Conservation (phyloP, 2,329 filamentous ascomycete species). For the Colletotrichum melonis region DNA sequence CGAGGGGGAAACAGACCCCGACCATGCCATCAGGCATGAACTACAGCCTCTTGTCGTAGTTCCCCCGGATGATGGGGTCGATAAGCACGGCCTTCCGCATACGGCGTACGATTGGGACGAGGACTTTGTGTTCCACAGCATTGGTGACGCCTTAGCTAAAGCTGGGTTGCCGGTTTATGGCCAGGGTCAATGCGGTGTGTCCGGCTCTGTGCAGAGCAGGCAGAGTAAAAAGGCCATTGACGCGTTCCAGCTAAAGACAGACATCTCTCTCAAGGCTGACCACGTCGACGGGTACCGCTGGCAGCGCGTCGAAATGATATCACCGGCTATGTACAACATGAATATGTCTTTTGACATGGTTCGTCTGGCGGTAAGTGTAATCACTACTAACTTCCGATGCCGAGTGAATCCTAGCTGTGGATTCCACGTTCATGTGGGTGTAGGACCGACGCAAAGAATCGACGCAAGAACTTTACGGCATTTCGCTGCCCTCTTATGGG, state of each 20-base stretch:
- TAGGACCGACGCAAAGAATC: slow-evolving; percentile 44
- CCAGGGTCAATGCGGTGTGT: background rate
- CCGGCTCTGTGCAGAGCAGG: slow-evolving; percentile 19
- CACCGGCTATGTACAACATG: slow-evolving; percentile 47
- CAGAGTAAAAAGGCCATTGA: slow-evolving; percentile 7
- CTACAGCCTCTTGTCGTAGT: slow-evolving; percentile 42
- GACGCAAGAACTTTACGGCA: slow-evolving; percentile 43
- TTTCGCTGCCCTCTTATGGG: slow-evolving; percentile 47
- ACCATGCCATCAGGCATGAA: slow-evolving; percentile 31
- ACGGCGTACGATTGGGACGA: background rate
- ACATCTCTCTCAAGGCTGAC: slow-evolving; percentile 21
- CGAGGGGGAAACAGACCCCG: slow-evolving; percentile 38
- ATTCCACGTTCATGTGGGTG: slow-evolving; percentile 51
- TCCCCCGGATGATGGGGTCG: background rate
- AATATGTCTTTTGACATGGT: slow-evolving; percentile 43
- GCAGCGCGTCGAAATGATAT: slow-evolving; percentile 45
- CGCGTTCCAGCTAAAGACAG: slow-evolving; percentile 13
- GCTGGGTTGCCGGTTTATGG: slow-evolving; percentile 23
- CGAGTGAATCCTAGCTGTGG: slow-evolving; percentile 48
- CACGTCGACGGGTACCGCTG: slow-evolving; percentile 36
- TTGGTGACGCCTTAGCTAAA: slow-evolving; percentile 10
- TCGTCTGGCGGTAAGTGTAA: slow-evolving; percentile 43
- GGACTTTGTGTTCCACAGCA: background rate
- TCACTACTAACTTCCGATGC: slow-evolving; percentile 45
- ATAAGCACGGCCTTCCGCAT: background rate